Conservation (phyloP, 495 filamentous ascomycete genomes). For the Penicillium angulare region DNA sequence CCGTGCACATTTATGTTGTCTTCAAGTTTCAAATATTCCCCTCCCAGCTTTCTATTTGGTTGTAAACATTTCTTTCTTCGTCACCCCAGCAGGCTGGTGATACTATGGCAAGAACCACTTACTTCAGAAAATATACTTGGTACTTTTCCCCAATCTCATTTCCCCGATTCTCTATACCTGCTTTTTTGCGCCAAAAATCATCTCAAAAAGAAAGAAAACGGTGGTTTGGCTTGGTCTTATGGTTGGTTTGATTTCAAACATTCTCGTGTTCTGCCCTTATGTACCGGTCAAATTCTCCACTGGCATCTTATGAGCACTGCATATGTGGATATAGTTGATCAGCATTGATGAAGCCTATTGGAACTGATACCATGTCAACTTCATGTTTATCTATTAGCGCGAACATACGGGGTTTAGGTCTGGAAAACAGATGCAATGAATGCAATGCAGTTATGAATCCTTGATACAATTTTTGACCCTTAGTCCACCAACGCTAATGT, state of each 20-base stretch:
- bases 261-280: too few relatives aligned
- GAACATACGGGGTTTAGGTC: not conserved
- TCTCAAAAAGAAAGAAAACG: too few relatives aligned
- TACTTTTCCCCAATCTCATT: not conserved
- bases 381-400: not conserved
- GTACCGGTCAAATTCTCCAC: too few relatives aligned
- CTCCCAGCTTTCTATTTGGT: not conserved
- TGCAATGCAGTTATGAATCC: not conserved
- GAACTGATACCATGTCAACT: not conserved
- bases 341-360: not conserved
- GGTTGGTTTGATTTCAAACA: too few relatives aligned
- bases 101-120: slow-evolving; percentile 3
- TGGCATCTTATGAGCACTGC: too few relatives aligned
- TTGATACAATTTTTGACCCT: not conserved
- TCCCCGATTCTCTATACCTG: not conserved
- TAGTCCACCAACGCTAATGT: not conserved
- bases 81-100: slow-evolving; percentile 21
- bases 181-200: too few relatives aligned
- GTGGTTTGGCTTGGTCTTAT: too few relatives aligned
- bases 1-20: too few relatives aligned
- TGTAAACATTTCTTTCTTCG: slow-evolving; percentile 9
- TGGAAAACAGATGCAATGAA: not conserved
- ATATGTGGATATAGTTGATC: too few relatives aligned
- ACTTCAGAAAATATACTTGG: not conserved
- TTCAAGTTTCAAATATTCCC: not conserved